Conservation (phyloP, 371 early-diverging fungal species). For the Mortierella sp. region DNA sequence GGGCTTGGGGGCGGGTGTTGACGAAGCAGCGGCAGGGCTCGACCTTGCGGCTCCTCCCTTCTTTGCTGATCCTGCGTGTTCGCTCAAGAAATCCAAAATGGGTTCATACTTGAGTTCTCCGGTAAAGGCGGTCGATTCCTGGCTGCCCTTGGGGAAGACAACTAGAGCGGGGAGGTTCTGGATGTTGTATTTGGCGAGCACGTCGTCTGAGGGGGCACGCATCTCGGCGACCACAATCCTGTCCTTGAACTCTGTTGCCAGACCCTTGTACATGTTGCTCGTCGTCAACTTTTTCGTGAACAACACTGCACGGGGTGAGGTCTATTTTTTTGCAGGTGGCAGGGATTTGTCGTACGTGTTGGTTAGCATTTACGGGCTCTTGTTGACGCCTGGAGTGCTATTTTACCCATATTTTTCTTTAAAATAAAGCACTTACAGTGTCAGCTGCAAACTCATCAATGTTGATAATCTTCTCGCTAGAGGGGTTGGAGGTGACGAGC, state of each 20-base stretch:
- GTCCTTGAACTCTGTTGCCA: constrained; percentile 82
- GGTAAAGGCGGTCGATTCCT: constrained; percentile 53
- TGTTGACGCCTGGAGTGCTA: too few relatives aligned
- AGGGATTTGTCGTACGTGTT: too few relatives aligned
- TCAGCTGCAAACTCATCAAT: constrained; percentile 67
- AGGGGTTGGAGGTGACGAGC: constrained; percentile 61
- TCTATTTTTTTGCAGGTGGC: too few relatives aligned
- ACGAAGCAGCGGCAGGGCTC: constrained; percentile 36
- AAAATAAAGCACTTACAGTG: constrained; percentile 56
- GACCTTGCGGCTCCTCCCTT: constrained; percentile 38
- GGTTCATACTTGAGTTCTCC: constrained; percentile 66
- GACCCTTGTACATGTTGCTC: constrained; percentile 86
- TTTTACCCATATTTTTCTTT: too few relatives aligned
- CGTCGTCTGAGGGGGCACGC: constrained; percentile 64
- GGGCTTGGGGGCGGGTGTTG: constrained; percentile 29
- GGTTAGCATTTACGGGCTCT: too few relatives aligned
- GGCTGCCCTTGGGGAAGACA: constrained; percentile 65
- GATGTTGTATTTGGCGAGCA: constrained; percentile 69
- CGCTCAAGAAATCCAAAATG: constrained; percentile 68
- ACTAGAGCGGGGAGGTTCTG: constrained; percentile 74
- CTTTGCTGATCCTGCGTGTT: constrained; percentile 64
- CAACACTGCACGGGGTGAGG: constrained; percentile 78
- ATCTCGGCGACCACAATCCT: constrained; percentile 83
- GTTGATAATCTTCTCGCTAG: constrained; percentile 68
- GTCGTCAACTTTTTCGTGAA: constrained; percentile 81